These are phyloP conservation scores for Lactarius akahatsu DNA, from an alignment of 768 basidiomycete species.

Conservation along the genomic window DNA sequence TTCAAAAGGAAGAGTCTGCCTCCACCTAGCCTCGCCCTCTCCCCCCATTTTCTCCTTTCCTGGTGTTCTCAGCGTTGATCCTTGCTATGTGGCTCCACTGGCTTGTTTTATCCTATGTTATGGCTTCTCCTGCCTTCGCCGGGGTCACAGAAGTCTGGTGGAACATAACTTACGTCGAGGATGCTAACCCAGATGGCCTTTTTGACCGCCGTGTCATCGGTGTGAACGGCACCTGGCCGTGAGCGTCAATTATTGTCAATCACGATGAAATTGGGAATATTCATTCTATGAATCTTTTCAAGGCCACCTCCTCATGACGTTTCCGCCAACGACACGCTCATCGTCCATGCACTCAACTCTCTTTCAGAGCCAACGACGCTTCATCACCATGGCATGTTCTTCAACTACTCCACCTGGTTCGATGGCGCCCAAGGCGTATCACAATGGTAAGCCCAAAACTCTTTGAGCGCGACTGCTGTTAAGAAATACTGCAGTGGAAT, in stretches of 20 bases:
- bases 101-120: constrained; percentile 34
- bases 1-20: background rate
- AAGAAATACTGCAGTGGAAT: constrained; percentile 56
- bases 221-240: constrained; percentile 95
- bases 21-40: constrained; percentile 20
- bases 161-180: constrained; percentile 83
- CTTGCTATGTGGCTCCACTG: constrained; percentile 18
- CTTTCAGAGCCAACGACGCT: constrained; percentile 66
- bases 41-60: constrained; percentile 6
- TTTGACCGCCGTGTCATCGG: constrained; percentile 76
- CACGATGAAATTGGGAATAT: background rate
- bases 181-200: constrained; percentile 84
- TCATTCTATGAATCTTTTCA: background rate
- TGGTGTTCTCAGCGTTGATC: constrained; percentile 1
- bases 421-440: constrained; percentile 83
- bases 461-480: background rate
- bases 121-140: constrained; percentile 49
- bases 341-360: constrained; percentile 76
- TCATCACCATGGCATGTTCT: constrained; percentile 96
- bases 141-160: constrained; percentile 79
- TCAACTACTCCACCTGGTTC: constrained; percentile 83
- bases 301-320: constrained; percentile 85
- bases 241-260: constrained; percentile 36
- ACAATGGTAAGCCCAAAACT: constrained; percentile 63
- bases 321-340: constrained; percentile 64